Base-by-base conservation (phyloP, 345 rosid genomes). In the Nephelium lappaceum region DNA sequence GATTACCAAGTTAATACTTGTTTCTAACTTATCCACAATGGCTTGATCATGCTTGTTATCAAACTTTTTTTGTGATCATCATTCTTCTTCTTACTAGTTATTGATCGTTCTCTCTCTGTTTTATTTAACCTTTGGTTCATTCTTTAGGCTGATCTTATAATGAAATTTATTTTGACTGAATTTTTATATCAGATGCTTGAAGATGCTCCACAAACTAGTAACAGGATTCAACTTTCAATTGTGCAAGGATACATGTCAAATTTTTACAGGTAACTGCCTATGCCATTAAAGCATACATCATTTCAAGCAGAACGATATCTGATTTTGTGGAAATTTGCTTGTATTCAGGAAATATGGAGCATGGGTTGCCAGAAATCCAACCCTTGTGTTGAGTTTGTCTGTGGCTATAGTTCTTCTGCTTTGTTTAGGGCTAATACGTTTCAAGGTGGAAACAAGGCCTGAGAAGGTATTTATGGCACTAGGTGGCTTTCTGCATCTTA, bases 401-500 rank as follows among this genome's bases (percentile, higher is more conserved):
- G 61, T 94, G 82, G 87, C 85, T 75, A 69, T 78, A 65, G 85
- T 93, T 85, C 94, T 96, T 82, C 82, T 94, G 27, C 98, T 93
- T 83, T 96, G 98, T 81, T 70, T 96, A 57, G 99, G 98, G 78
- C 85, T 96, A 43, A 76, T 96, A 80, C 96, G 87, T 53, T 94
- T 94, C 86, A 89, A 94, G 90, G 99, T 96, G 77, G 99, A 96
- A 88, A 96, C 99, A 67, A 86, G 95, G 67, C 99, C 99, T 69
- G 97, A 91, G 84, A 96, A 96, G 94, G 99, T 96, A 88, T 39
- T 27, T 75, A 70, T 65, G 25, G 25, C 67, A 38, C 47, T 77
- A 27, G 16, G 5, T 51, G 39, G 23, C 61, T 77, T 9, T 66
- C 6, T 60, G 47, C 23, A 63, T 53, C 60, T 69, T 72, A 24